Evolutionary conservation across 805 yeast species (phyloP), one percentile per base, ranked within the genome.

Genomic region (Candida nonsorbophila): DNA sequence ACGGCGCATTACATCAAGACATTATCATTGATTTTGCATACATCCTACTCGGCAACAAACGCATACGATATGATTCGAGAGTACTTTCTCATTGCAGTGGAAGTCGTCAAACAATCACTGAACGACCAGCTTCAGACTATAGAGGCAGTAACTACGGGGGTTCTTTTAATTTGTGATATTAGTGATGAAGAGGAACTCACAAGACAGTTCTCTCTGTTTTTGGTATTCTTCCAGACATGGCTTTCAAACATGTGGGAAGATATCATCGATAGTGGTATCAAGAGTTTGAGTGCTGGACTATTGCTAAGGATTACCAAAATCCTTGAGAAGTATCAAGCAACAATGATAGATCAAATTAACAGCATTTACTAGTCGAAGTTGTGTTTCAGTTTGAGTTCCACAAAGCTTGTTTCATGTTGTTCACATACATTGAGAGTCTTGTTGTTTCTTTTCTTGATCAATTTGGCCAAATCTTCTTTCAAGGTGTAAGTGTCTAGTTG

Each of bases 1-100:
- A 59, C 63, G 20, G 64, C 74, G 0, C 88, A 82, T 45, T 80
- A 66, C 48, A 41, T 82, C 25, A 68, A 72, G 30, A 77, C 84
- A 0, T 44, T 82, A 30, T 64, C 75, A 0, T 44, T 81, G n/a
- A 41, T 82, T 3, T 47, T 79, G 13, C 74, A 73, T 30, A 58
- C 76, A 28, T 75, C 82, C 0, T 86, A 85, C 1, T 55, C 74
- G 2, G 55, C 74, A 1, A 38, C 55, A 1, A 69, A 72, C 24
- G 45, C 76, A 14, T 47, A 55, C 1, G 83, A 73, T 20, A 79
- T 83, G 84, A 59, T 72, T 2, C 46, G 54, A 2, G 87, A 80
- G 37, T 51, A 68, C 31, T 37, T 79, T 5, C 40, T 50, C 1
- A 46, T 74, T n/a, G 37, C 48, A 5, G 38, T 36, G 1, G 54